phyloP scores from a whole-genome alignment of 768 basidiomycete species.

The Trametes cingulata region DNA sequence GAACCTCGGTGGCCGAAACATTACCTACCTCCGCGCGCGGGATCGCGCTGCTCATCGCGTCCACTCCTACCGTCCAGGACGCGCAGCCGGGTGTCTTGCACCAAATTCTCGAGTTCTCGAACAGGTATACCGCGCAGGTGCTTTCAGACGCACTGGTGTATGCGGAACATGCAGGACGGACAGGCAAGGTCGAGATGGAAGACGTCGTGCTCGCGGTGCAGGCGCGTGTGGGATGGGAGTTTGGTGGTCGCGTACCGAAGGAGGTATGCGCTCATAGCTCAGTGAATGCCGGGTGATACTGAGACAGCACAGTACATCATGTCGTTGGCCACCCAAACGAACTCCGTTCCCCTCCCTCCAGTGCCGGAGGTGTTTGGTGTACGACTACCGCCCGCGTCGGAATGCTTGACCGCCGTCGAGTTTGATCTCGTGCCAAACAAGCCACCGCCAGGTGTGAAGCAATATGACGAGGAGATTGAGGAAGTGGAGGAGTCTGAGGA shows the following conservation, averaged over 20 bases:
- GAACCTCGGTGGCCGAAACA: constrained; percentile 51
- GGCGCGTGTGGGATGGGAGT: constrained; percentile 90
- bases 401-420: constrained; percentile 78
- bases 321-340: constrained; percentile 81
- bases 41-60: constrained; percentile 80
- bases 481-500: constrained; percentile 78
- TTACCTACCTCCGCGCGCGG: constrained; percentile 85
- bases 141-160: constrained; percentile 85
- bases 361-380: constrained; percentile 91
- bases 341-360: constrained; percentile 74
- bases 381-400: constrained; percentile 65
- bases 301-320: constrained; percentile 57
- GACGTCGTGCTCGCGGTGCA: constrained; percentile 82
- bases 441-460: constrained; percentile 72
- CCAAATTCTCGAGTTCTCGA: constrained; percentile 84
- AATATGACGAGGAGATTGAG: constrained; percentile 81
- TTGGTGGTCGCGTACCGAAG: constrained; percentile 85
- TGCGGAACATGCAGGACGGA: constrained; percentile 79
- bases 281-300: not conserved
- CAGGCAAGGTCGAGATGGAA: constrained; percentile 81
- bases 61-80: constrained; percentile 83
- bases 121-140: constrained; percentile 81
- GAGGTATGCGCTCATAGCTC: constrained; percentile 54
- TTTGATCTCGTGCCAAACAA: constrained; percentile 87
- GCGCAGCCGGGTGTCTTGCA: constrained; percentile 85